phyloP scores from a whole-genome alignment of 257 asterid species.

The Solanum verrucosum region DNA sequence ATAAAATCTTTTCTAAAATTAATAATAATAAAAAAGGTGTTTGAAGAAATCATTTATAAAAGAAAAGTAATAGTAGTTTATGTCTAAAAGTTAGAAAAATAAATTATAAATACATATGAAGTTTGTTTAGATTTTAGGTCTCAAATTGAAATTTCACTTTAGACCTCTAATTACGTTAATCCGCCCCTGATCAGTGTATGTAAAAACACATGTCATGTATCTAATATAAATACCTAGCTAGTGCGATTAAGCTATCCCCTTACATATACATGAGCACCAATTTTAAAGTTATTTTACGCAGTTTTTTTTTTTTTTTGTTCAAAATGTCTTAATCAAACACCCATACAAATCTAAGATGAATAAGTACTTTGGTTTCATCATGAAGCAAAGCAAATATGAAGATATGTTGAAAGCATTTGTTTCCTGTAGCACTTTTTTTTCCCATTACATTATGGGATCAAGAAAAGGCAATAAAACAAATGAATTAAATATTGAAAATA shows the following conservation, averaged over 20 bases:
- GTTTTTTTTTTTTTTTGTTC: too few relatives aligned
- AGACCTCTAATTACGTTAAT: too few relatives aligned
- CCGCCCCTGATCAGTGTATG: fast-evolving
- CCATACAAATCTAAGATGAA: background rate
- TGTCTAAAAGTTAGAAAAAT: background rate
- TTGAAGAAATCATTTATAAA: too few relatives aligned
- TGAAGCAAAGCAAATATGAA: background rate
- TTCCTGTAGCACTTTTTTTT: background rate
- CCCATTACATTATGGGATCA: background rate
- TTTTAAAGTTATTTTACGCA: background rate
- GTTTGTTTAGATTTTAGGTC: background rate
- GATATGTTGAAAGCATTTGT: background rate
- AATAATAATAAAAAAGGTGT: too few relatives aligned
- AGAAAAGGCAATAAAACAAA: background rate
- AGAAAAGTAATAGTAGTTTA: background rate
- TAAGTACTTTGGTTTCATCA: background rate
- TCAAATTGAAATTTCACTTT: background rate
- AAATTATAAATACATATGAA: too few relatives aligned
- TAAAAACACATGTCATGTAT: too few relatives aligned
- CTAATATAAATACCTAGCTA: too few relatives aligned
- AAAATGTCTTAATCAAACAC: background rate
- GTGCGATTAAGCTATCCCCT: background rate
- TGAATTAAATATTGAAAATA: background rate
- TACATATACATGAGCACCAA: background rate
- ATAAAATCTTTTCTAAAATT: too few relatives aligned